Conservation (phyloP, 2,329 filamentous ascomycete genomes). For the Diaporthe batatas region DNA sequence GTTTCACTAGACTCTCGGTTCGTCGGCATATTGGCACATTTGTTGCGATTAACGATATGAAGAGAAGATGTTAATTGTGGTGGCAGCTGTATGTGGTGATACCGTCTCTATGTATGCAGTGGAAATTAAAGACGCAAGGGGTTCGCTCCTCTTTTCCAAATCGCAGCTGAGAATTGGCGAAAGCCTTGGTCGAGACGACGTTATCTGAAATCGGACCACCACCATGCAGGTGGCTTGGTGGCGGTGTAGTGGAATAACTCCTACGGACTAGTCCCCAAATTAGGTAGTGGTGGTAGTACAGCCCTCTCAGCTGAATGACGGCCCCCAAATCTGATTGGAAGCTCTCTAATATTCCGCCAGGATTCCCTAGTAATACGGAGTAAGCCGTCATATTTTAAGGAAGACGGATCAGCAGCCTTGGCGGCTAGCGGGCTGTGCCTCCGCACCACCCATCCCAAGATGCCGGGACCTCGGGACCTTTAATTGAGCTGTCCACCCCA, state of each 20-base stretch:
- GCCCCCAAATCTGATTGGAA: slow-evolving; percentile 9
- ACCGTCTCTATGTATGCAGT: neutral
- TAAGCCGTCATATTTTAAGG: slow-evolving; percentile 13
- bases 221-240: neutral
- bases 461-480: neutral
- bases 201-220: neutral
- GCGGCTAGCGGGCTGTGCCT: neutral
- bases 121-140: neutral
- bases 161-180: neutral
- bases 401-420: neutral
- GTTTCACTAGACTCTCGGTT: neutral
- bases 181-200: neutral
- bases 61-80: neutral
- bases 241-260: neutral
- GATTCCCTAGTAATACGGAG: neutral
- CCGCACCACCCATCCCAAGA: neutral
- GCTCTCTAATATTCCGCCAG: neutral
- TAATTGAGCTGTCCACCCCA: neutral
- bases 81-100: neutral
- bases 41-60: neutral
- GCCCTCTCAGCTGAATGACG: neutral
- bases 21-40: neutral
- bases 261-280: slow-evolving; percentile 4
- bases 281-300: slow-evolving; percentile 6
- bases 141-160: neutral